These are phyloP conservation scores for Aspergillus fumigatus DNA, from an alignment of 2,329 filamentous ascomycete genomes.

Conservation along the genomic window DNA sequence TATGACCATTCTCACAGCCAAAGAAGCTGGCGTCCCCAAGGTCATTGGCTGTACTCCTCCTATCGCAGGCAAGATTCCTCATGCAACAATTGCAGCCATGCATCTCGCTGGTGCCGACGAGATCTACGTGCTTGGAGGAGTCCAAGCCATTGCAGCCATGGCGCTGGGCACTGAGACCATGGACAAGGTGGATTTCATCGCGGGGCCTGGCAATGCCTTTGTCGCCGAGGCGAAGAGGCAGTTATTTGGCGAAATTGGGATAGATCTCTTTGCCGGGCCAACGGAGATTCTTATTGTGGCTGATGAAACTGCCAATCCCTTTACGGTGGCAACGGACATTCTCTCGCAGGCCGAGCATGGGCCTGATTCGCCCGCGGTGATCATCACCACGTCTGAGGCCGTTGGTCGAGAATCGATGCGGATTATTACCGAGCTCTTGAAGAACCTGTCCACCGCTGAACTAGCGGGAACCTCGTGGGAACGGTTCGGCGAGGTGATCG, in stretches of 20 bases:
- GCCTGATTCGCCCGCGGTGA: constrained; percentile 48
- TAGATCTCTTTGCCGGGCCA: constrained; percentile 52
- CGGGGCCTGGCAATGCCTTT: constrained; percentile 52
- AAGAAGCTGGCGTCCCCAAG: constrained; percentile 49
- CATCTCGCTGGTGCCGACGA: constrained; percentile 48
- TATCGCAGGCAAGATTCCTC: constrained; percentile 45
- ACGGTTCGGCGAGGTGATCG: constrained; percentile 44
- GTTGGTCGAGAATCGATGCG: constrained; percentile 38
- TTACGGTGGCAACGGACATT: constrained; percentile 44
- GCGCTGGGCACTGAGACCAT: constrained; percentile 48
- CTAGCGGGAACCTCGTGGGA: constrained; percentile 45
- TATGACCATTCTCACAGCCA: constrained; percentile 54
- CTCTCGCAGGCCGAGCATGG: constrained; percentile 51
- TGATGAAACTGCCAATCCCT: constrained; percentile 45
- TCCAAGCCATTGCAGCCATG: constrained; percentile 52
- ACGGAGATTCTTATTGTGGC: constrained; percentile 51
- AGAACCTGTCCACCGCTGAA: constrained; percentile 40
- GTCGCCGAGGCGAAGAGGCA: constrained; percentile 53
- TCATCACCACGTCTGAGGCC: constrained; percentile 45
- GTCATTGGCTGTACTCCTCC: constrained; percentile 52
- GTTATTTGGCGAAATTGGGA: constrained; percentile 51
- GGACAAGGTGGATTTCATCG: constrained; percentile 49
- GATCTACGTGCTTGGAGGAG: constrained; percentile 50
- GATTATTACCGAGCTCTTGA: constrained; percentile 36
- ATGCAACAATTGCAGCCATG: constrained; percentile 49